Conservation (phyloP, 345 rosid genomes). For the Schrenkiella parvula region DNA sequence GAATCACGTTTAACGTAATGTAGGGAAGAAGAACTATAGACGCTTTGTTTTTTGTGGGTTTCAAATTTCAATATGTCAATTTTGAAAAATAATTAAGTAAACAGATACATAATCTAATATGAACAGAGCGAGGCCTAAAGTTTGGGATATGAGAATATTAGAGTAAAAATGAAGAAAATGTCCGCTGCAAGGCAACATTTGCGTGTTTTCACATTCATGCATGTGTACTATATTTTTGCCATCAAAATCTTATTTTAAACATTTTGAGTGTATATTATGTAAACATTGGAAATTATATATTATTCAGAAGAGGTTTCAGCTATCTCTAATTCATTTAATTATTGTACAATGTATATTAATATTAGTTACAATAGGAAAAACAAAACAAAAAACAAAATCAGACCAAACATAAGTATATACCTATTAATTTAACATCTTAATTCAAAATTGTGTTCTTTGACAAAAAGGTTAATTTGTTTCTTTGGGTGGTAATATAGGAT, state of each 20-base stretch:
- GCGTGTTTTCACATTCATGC: constrained; percentile 25
- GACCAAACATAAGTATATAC: not conserved
- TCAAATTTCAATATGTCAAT: constrained; percentile 14
- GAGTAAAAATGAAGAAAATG: constrained; percentile 23
- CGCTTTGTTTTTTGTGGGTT: not conserved
- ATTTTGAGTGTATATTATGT: not conserved
- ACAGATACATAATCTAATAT: not conserved
- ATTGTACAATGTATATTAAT: not conserved
- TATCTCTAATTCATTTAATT: not conserved
- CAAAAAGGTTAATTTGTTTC: too few species aligned
- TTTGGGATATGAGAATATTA: constrained; percentile 25
- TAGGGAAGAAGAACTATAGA: constrained; percentile 17
- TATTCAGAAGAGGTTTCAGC: not conserved
- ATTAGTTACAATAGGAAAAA: too few species aligned
- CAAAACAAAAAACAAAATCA: too few species aligned
- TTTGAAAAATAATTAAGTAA: not conserved
- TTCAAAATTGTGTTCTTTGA: too few species aligned
- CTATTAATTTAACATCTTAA: not conserved
- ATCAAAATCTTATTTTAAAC: not conserved
- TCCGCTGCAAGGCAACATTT: constrained; percentile 15
- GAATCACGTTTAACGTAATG: constrained; percentile 29
- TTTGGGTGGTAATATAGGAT: too few species aligned
- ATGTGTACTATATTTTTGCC: constrained; percentile 8
- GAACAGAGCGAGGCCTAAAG: constrained; percentile 16
- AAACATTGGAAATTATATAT: not conserved